Percentiles rank a stretch among this genome's conserved stretches.
Evolutionary conservation across 2,329 filamentous ascomycete genomes (phyloP).

Genomic region (Fusarium phyllophilum): DNA sequence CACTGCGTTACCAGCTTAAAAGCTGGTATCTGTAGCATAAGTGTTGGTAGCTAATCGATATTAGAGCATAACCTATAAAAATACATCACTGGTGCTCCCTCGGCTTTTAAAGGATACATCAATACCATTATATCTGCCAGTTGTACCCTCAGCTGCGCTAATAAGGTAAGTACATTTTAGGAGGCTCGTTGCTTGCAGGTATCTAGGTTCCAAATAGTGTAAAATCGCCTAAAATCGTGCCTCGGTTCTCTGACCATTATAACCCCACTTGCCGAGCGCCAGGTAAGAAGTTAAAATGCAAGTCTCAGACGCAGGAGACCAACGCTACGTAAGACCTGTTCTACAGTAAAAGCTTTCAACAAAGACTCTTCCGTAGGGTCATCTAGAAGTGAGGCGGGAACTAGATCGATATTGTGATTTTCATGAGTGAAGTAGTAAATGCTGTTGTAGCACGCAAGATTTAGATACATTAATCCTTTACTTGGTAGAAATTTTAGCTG

Average conservation of each 20-base stretch:
- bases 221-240: slow-evolving; percentile 14
- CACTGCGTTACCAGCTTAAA: too few species aligned
- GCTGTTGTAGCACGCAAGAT: background rate
- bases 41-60: too few species aligned
- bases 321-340: background rate
- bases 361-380: background rate
- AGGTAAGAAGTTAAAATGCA: slow-evolving; percentile 16
- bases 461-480: background rate
- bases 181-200: background rate
- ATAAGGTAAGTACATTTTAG: background rate
- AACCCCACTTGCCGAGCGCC: slow-evolving; percentile 24
- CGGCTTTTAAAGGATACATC: background rate
- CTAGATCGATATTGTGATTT: background rate
- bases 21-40: too few species aligned
- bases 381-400: background rate
- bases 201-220: too few species aligned
- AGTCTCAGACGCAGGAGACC: background rate
- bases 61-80: too few species aligned
- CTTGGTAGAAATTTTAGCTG: too few species aligned
- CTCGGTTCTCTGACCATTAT: slow-evolving; percentile 25
- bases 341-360: background rate
- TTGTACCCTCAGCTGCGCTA: background rate
- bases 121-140: background rate
- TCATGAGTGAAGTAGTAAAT: background rate
- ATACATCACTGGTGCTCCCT: too few species aligned